phyloP scores from a whole-genome alignment of 129 eudicot species.

The Mikania micrantha region DNA sequence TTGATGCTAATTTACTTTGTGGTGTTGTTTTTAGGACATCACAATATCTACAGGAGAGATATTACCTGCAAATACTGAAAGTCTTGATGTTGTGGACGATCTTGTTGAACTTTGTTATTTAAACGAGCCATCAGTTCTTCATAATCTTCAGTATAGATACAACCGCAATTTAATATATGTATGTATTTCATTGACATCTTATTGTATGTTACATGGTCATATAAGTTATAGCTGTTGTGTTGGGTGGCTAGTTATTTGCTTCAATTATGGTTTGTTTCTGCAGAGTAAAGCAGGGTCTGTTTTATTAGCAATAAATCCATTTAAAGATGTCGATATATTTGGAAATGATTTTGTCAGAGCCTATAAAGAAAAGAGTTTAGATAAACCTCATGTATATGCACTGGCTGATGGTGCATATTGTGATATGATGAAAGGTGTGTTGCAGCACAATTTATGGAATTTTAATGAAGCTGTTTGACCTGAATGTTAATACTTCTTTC shows the following conservation, averaged over 20 bases:
- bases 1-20: conserved; percentile 8
- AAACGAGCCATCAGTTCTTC: conserved; percentile 90
- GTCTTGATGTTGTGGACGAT: conserved; percentile 87
- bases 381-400: conserved; percentile 86
- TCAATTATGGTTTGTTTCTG: conserved; percentile 13
- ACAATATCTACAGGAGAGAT: conserved; percentile 53
- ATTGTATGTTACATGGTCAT: background rate
- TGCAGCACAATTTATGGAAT: background rate
- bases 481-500: conserved; percentile 4
- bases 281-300: conserved; percentile 94
- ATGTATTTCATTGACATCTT: conserved; percentile 23
- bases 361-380: conserved; percentile 61
- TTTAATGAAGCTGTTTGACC: background rate
- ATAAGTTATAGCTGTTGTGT: background rate
- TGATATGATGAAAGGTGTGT: conserved; percentile 69
- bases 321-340: conserved; percentile 57
- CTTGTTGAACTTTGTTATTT: conserved; percentile 78
- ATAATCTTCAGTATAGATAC: conserved; percentile 64
- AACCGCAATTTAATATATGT: conserved; percentile 64
- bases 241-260: conserved; percentile 11
- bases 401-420: conserved; percentile 68
- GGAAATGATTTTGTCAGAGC: conserved; percentile 55
- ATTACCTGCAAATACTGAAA: conserved; percentile 81
- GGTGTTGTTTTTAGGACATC: conserved; percentile 42
- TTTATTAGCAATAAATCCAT: conserved; percentile 82